Conservation (phyloP, 257 asterid genomes). For the Capsicum rhomboideum region DNA sequence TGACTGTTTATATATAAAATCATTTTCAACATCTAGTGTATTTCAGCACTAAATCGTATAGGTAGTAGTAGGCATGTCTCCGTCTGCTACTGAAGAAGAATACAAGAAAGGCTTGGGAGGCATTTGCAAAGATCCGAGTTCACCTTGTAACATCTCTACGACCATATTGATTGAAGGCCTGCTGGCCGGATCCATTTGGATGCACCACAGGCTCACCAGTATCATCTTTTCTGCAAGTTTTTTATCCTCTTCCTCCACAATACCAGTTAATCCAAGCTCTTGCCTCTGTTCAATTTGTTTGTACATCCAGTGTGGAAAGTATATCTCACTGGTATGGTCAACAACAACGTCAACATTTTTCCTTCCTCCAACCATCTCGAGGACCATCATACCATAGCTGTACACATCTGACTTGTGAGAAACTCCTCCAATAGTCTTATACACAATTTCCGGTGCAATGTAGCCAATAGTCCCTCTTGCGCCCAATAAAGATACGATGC, state of each 20-base stretch:
- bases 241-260: not conserved
- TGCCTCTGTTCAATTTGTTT: not conserved
- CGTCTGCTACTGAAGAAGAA: not conserved
- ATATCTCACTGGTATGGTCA: not conserved
- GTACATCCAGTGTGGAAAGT: constrained; percentile 31
- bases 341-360: constrained; percentile 1
- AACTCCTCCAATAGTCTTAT: not conserved
- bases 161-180: constrained; percentile 22
- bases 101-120: constrained; percentile 16
- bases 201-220: constrained; percentile 26
- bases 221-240: constrained; percentile 9
- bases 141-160: constrained; percentile 24
- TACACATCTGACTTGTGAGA: constrained; percentile 1
- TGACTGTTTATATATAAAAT: too few relatives aligned
- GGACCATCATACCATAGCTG: constrained; percentile 14
- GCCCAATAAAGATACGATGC: not conserved
- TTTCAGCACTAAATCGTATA: not conserved
- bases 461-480: not conserved
- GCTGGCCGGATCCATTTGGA: constrained; percentile 15
- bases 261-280: not conserved
- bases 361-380: constrained; percentile 32
- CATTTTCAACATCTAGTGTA: too few relatives aligned
- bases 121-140: constrained; percentile 5
- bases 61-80: not conserved
- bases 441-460: constrained; percentile 1